Base-by-base conservation (phyloP, 2,329 filamentous ascomycete species). In the Cytospora mali region DNA sequence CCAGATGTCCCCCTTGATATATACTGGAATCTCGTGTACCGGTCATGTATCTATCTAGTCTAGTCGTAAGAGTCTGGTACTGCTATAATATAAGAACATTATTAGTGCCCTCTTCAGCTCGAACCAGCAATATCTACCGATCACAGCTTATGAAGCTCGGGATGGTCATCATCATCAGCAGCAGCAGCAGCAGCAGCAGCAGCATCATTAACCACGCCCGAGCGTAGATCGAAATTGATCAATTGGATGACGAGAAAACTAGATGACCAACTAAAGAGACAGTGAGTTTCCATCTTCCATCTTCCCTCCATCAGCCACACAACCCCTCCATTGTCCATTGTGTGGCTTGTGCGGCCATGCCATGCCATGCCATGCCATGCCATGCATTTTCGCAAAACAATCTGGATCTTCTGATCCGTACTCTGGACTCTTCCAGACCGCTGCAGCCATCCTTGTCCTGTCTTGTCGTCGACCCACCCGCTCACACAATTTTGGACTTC, bases 401-500 rank as follows among this genome's bases (percentile, higher is more conserved):
- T 46, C 56, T 61, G 52, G 42, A 49, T 56, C 52, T n/a, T 52
- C 42, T 31, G 46, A 33, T 53, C 52, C 58, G 62, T 59, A 60
- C 21, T 25, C 49, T 61, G 33, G 58, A 61, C 31, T 33, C 58
- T 51, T 64, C 62, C 58, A 64, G 62, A 50, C 62, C 62, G 49
- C 62, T 64, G 58, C 53, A 35, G 53, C 33, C 58, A 61, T 52
- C 62, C 62, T 53, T 64, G 62, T 57, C 46, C 49, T 48, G 57
- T 29, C 52, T 55, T 51, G 51, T 56, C 50, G 28, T 51, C 18
- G 55, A 35, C 46, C 46, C 59, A 39, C 50, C 50, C 53, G 55
- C 48, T 57, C 48, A 31, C 48, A 51, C 49, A 16, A 18, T 10
- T 28, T 39, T 31, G 13, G 25, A 31, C 25, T 35, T 35, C 33